A percentile compares a stretch with the other conserved stretches of the same genome.
phyloP scores from a whole-genome alignment of 441 rosid species.

The Lepidium campestre region DNA sequence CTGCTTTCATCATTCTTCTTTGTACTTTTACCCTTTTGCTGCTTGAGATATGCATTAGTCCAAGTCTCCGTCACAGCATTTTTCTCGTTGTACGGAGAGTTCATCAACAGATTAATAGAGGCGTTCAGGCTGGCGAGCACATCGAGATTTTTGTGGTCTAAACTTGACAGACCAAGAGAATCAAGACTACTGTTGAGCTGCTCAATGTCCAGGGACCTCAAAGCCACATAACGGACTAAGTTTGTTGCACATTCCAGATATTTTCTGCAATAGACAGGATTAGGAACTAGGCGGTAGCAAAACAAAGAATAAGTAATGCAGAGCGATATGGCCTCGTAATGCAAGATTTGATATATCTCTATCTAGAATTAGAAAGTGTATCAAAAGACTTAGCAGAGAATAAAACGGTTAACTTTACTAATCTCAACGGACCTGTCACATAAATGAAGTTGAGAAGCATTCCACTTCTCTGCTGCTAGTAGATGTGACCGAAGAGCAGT shows the following conservation, averaged over 20 bases:
- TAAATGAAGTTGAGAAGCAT: constrained; percentile 45
- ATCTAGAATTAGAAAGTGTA: neutral
- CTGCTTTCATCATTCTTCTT: constrained; percentile 30
- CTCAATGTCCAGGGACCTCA: constrained; percentile 44
- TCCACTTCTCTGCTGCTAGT: constrained; percentile 62
- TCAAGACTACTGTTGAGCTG: constrained; percentile 42
- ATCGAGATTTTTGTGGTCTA: constrained; percentile 42
- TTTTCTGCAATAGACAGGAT: constrained; percentile 31
- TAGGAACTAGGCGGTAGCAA: neutral
- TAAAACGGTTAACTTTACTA: neutral
- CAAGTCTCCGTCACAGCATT: constrained; percentile 16
- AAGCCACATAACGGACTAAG: constrained; percentile 54
- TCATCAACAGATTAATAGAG: constrained; percentile 36
- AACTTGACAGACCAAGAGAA: constrained; percentile 42
- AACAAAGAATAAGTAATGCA: neutral
- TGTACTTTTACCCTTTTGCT: constrained; percentile 13
- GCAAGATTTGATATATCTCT: neutral
- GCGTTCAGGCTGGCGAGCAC: constrained; percentile 46
- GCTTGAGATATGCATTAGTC: constrained; percentile 18
- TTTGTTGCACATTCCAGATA: constrained; percentile 52
- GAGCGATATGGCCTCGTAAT: neutral
- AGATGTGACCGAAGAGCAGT: constrained; percentile 53
- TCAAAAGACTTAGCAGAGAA: neutral
- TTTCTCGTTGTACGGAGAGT: constrained; percentile 22
- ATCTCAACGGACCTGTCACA: constrained; percentile 44